Evolutionary conservation across 805 yeast genomes (phyloP).

Genomic region (Teunomyces aglyptinius): DNA sequence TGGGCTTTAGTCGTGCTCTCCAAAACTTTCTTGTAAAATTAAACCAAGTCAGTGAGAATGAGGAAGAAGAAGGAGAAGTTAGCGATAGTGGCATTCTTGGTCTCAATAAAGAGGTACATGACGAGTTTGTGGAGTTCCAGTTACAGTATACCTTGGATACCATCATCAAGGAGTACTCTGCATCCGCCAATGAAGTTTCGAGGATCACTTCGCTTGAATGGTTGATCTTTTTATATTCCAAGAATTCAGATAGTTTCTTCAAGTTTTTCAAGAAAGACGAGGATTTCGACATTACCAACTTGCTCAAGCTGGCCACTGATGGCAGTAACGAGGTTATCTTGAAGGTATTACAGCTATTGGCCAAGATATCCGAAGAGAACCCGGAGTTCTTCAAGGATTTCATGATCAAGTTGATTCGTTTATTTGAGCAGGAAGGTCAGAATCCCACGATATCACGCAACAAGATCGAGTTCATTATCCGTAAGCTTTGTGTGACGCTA

Average conservation of each 20-base stretch:
- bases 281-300: slow-evolving; percentile 62
- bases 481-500: slow-evolving; percentile 78
- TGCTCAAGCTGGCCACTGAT: slow-evolving; percentile 66
- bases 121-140: slow-evolving; percentile 40
- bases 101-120: slow-evolving; percentile 37
- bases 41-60: slow-evolving; percentile 17
- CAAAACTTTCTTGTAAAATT: slow-evolving; percentile 33
- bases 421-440: slow-evolving; percentile 53
- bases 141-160: slow-evolving; percentile 60
- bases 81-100: slow-evolving; percentile 53
- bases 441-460: slow-evolving; percentile 56
- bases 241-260: slow-evolving; percentile 43
- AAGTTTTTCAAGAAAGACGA: slow-evolving; percentile 31
- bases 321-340: slow-evolving; percentile 77
- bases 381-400: slow-evolving; percentile 76
- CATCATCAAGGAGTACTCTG: slow-evolving; percentile 58
- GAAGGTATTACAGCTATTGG: slow-evolving; percentile 66
- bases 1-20: slow-evolving; percentile 33
- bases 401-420: slow-evolving; percentile 63
- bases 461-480: slow-evolving; percentile 67
- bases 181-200: slow-evolving; percentile 62
- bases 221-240: slow-evolving; percentile 77
- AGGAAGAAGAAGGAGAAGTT: slow-evolving; percentile 32
- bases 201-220: slow-evolving; percentile 85
- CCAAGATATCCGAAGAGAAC: slow-evolving; percentile 72